A percentile compares a stretch with the other conserved stretches of the same genome.
These are phyloP conservation scores for Globisporangium spiculum DNA, from an alignment of 352 stramenopile species.

Conservation along the genomic window DNA sequence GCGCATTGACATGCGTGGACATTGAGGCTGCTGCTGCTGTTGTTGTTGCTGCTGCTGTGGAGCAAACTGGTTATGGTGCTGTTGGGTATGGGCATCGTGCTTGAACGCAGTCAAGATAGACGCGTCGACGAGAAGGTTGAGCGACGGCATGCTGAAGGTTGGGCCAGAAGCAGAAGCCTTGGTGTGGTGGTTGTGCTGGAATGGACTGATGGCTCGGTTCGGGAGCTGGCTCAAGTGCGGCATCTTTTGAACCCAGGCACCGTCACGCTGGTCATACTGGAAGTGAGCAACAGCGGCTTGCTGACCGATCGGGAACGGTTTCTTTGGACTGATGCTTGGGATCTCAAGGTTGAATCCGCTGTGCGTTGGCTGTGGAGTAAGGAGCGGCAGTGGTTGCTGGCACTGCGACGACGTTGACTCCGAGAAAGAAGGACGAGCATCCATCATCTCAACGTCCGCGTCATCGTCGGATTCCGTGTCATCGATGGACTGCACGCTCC, in stretches of 20 bases:
- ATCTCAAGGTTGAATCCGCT: conserved; percentile 54
- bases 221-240: conserved; percentile 1
- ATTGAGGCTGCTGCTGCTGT: conserved; percentile 10
- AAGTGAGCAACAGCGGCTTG: not conserved
- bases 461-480: conserved; percentile 15
- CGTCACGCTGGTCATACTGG: not conserved
- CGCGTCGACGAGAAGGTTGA: conserved; percentile 69
- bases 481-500: conserved; percentile 14
- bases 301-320: conserved; percentile 16
- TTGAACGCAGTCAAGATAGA: conserved; percentile 70
- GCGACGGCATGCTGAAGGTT: conserved; percentile 37
- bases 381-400: conserved; percentile 18
- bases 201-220: not conserved
- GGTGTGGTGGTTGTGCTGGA: conserved; percentile 1
- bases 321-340: conserved; percentile 38
- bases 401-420: conserved; percentile 1
- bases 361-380: conserved; percentile 39
- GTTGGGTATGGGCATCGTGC: conserved; percentile 29
- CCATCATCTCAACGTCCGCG: conserved; percentile 14
- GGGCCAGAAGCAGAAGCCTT: conserved; percentile 1
- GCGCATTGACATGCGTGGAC: conserved; percentile 66
- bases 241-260: conserved; percentile 9
- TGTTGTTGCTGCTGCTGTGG: conserved; percentile 15
- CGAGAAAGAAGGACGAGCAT: conserved; percentile 1
- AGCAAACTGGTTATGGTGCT: conserved; percentile 14